A percentile compares a stretch with the other conserved stretches of the same genome.
phyloP scores from a whole-genome alignment of 1,139 yeast species.

The Lodderomyces metapsilosis region DNA sequence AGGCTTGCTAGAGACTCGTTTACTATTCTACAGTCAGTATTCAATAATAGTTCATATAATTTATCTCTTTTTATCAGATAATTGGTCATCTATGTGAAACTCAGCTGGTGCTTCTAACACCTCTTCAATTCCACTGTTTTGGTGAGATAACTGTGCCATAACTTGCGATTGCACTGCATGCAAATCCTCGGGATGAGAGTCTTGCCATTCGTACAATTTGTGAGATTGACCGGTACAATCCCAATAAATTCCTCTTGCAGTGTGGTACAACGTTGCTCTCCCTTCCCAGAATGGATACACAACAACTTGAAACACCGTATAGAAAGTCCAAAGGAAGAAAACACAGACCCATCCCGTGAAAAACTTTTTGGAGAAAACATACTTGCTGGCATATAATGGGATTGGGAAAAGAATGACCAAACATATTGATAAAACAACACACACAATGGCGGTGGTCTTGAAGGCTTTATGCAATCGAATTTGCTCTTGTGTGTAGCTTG shows the following conservation, averaged over 20 bases:
- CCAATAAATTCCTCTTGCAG: slow-evolving; percentile 79
- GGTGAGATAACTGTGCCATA: slow-evolving; percentile 31
- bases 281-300: slow-evolving; percentile 69
- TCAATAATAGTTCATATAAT: slow-evolving; percentile 1
- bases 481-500: too few species aligned
- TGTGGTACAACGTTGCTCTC: slow-evolving; percentile 56
- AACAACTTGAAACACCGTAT: slow-evolving; percentile 54
- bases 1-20: neutral
- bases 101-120: slow-evolving; percentile 22
- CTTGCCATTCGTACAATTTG: slow-evolving; percentile 74
- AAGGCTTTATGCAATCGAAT: too few species aligned
- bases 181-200: slow-evolving; percentile 61
- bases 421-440: too few species aligned
- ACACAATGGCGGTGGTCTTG: too few species aligned
- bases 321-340: slow-evolving; percentile 68
- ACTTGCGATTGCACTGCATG: slow-evolving; percentile 67
- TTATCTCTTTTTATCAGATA: slow-evolving; percentile 22
- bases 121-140: slow-evolving; percentile 28
- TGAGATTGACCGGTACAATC: slow-evolving; percentile 71
- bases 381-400: slow-evolving; percentile 86
- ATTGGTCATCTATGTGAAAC: slow-evolving; percentile 23
- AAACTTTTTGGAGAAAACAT: slow-evolving; percentile 66
- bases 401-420: too few species aligned
- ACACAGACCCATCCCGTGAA: slow-evolving; percentile 85
- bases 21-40: neutral